Evolutionary conservation across 1,284 basidiomycete genomes (phyloP), one percentile per base, ranked within the genome.

Genomic region (Melampsora occidentalis): DNA sequence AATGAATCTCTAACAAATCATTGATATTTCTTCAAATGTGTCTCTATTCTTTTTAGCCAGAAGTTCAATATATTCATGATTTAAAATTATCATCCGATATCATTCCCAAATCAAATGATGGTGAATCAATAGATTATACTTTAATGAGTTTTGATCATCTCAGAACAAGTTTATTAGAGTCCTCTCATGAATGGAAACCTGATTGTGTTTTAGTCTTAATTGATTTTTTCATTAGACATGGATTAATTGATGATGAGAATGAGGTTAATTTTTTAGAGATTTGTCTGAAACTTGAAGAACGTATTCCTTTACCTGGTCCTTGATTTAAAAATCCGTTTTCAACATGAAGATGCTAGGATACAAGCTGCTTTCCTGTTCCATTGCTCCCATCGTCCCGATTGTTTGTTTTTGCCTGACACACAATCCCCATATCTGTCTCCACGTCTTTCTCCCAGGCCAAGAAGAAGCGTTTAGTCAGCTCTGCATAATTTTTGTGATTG

Each of bases 41-140:
- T 25, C 25, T 25, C 25, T 25, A 25, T 25, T 25, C 25, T 25
- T 16, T 3, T 96, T 92, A 95, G 81, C 94, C 94, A 0, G 92
- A 83, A 77, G 75, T 80, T 14, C 80, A 83, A 89, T 94, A 91
- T 81, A 84, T 90, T 9, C 97, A 93, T 81, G 92, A 95, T 80
- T 85, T 96, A 70, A 83, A 84, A 63, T 86, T 94, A 33, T 92
- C 92, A 0, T 78, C 85, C 1, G 39, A 73, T 31, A 83, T 92
- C 78, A 84, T 86, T 57, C 91, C 92, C 0, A 86, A 85, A 66
- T 94, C 94, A 0, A 86, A 89, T 51, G 96, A 98, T 79, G 94
- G 92, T 42, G 96, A 98, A 82, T 95, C 97, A 5, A 93, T 97
- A 81, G 90, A 87, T 0, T 98, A 97, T 80, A 89, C 90, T 64